Evolutionary conservation across 257 asterid genomes (phyloP), one percentile per base, ranked within the genome.

Genomic region (Solanum rostratum): DNA sequence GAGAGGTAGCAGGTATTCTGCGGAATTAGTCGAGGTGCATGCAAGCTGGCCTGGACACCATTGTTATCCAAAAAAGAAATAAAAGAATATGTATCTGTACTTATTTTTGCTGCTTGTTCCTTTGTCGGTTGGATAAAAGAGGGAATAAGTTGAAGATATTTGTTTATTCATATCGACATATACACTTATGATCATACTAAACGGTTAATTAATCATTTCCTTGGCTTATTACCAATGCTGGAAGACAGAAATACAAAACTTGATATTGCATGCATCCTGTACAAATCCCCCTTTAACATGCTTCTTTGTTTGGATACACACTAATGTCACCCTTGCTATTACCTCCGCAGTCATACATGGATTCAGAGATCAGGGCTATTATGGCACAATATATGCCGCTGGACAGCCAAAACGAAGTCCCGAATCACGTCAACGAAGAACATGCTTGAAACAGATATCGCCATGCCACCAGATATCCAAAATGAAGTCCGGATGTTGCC

Each of bases 311-410:
- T 60, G 59, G 33, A 4, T 27, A 30, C 49, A 70, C 86, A 16
- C 80, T 85, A 24, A 76, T 83, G 4, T 39, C 82, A 68, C 59
- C 62, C 80, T 29, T 49, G 81, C 63, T 30, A 11, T 15, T 87
- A 85, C 55, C 69, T 81, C 84, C 86, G 60, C 94, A 94, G 98
- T 87, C 97, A 16, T 95, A 95, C 79, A 95, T 95, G 99, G 99
- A 94, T 84, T 91, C 98, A 1, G 99, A 95, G 89, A 95, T 95
- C 83, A 91, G 97, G 89, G 98, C 99, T 50, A 94, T 95, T 82
- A 94, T 95, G 99, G 94, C 99, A 50, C 99, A 95, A 81, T 95
- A 93, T 90, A 95, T 95, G 98, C 98, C 98, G 46, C 91, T 95
- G 55, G 97, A 93, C 92, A 89, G 93, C 82, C 98, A 95, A 88